Evolutionary conservation across 345 rosid genomes (phyloP).

Genomic region (Hibiscus tridactylites): DNA sequence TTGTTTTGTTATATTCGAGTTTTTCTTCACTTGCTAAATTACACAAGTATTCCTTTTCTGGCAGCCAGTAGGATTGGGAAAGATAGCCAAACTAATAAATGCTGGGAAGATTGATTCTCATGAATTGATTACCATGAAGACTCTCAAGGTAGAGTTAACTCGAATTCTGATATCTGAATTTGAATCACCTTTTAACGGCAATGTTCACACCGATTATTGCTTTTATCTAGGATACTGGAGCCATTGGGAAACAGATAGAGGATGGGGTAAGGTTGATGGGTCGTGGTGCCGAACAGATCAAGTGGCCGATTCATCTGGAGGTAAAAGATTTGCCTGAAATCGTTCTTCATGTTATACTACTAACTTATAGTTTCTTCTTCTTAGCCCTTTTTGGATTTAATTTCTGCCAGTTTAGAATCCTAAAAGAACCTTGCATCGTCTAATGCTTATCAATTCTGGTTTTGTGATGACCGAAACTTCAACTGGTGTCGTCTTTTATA

Average conservation of each 20-base stretch:
- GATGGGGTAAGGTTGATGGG: conserved; percentile 96
- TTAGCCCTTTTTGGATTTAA: not conserved
- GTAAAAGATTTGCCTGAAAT: conserved; percentile 26
- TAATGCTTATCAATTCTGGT: not conserved
- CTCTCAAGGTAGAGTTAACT: conserved; percentile 56
- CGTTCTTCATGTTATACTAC: conserved; percentile 3
- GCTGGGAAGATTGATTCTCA: conserved; percentile 95
- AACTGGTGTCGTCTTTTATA: not conserved
- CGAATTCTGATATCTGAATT: conserved; percentile 3
- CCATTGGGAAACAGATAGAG: conserved; percentile 82
- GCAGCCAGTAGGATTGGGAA: conserved; percentile 93
- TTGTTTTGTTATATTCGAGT: not conserved
- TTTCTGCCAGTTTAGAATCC: not conserved
- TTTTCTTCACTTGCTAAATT: not conserved
- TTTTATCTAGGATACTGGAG: conserved; percentile 54
- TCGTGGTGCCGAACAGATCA: conserved; percentile 77
- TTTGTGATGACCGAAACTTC: not conserved
- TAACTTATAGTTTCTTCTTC: not conserved
- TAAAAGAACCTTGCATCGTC: not conserved
- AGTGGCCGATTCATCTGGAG: conserved; percentile 97
- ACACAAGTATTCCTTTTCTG: not conserved
- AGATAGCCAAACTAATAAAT: conserved; percentile 82
- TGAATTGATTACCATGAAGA: conserved; percentile 92
- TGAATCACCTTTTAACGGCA: conserved; percentile 5
- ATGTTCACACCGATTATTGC: conserved; percentile 9